These are phyloP conservation scores for Chrysanthemum makinoi DNA, from an alignment of 129 eudicot genomes.

Conservation along the genomic window DNA sequence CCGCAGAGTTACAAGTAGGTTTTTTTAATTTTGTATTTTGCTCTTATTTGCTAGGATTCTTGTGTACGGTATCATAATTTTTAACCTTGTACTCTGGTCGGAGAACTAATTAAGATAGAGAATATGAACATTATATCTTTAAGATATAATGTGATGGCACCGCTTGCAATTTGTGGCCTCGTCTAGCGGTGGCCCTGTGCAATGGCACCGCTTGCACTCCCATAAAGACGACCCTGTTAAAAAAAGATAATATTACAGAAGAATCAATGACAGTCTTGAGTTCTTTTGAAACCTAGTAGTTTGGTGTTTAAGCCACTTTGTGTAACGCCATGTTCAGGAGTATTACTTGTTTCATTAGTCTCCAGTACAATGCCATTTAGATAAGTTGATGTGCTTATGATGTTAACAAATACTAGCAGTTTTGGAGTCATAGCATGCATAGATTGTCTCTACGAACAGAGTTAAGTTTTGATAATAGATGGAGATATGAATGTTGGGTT, in stretches of 20 bases:
- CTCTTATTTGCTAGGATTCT: not conserved
- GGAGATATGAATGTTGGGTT: not conserved
- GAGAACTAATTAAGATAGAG: not conserved
- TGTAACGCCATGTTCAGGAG: too few relatives aligned
- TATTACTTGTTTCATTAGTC: not conserved
- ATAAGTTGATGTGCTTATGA: slow-evolving; percentile 3
- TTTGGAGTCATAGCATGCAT: not conserved
- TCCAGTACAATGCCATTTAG: not conserved
- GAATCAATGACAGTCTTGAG: too few relatives aligned
- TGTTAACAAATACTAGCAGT: not conserved
- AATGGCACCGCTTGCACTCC: too few relatives aligned
- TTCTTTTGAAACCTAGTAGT: too few relatives aligned
- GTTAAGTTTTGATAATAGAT: not conserved
- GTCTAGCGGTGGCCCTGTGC: too few relatives aligned
- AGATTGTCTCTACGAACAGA: not conserved
- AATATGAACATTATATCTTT: too few relatives aligned
- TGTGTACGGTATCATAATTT: not conserved
- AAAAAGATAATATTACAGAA: too few relatives aligned
- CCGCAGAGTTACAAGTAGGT: slow-evolving; percentile 49
- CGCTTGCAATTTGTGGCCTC: too few relatives aligned
- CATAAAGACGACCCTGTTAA: too few relatives aligned
- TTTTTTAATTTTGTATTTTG: not conserved
- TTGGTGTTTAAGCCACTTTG: too few relatives aligned
- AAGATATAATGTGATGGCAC: too few relatives aligned
- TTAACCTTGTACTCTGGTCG: not conserved